Base-by-base conservation (phyloP, 352 stramenopile genomes). In the Globisporangium megalacanthum region DNA sequence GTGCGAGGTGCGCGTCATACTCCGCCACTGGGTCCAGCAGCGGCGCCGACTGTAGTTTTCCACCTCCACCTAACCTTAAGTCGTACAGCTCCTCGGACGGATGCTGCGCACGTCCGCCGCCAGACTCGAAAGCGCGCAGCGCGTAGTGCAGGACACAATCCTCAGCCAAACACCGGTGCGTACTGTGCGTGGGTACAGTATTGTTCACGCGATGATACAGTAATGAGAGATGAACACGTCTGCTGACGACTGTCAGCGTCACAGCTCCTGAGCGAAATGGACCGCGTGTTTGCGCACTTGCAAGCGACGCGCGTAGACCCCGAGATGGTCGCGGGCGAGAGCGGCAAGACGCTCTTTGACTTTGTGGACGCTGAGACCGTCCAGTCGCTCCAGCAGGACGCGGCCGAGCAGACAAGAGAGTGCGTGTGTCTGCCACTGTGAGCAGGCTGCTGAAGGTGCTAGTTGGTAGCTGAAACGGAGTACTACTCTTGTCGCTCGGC, bases 281-380 rank as follows among this genome's bases (percentile, higher is more conserved):
- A 91, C 52, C 58, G 62, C 49, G 83, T 94, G 59, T 94, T 94
- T 55, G 57, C 79, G 44, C 75, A 83, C 52, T 68, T 94, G 14
- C 72, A 75, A 51, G 56, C 60, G 20, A 83, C 61, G 15, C 45
- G 48, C 0, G 79, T 90, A 19, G 79, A 88, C 42, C 72, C 79
- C 7, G 60, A 60, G 0, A 82, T 92, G 65, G 72, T 83, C 37
- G 66, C 57, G 15, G 74, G 68, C 8, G 77, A 92, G 44, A 54
- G 35, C 7, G 69, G 63, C 53, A 92, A 92, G 63, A 92, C 84
- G 41, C 69, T 94, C 10, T 94, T 89, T 45, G 84, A 94, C 66
- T 94, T 89, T 62, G 63, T 94, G 3, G 84, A 94, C 51, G 79
- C 82, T 2, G 84, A 92, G 47, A 90, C 84, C 6, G 84, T 94